Conservation (phyloP, 192 early-diverging fungal genomes). For the Backusella westeae region DNA sequence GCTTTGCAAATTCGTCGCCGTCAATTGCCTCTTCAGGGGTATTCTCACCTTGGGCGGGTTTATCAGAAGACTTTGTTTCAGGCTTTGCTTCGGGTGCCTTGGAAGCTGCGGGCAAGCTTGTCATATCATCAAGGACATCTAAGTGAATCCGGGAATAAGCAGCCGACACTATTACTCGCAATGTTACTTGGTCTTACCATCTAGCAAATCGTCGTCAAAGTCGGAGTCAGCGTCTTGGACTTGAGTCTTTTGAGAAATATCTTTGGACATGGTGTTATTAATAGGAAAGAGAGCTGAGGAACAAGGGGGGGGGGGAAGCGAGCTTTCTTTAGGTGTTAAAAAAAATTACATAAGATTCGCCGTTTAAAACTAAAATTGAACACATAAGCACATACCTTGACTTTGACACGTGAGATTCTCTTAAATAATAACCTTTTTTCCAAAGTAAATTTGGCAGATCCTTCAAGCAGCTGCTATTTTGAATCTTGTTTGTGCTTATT, state of each 20-base stretch:
- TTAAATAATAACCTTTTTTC: neutral
- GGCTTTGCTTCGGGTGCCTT: conserved; percentile 24
- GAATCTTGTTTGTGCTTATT: neutral
- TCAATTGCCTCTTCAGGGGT: conserved; percentile 42
- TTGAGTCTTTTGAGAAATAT: conserved; percentile 22
- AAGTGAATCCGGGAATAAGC: neutral
- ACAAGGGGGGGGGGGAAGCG: neutral
- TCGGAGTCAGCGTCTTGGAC: conserved; percentile 58
- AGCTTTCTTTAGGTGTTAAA: neutral
- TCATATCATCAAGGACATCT: conserved; percentile 80
- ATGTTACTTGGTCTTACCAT: conserved; percentile 40
- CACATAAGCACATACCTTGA: neutral
- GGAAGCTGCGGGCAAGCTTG: conserved; percentile 24
- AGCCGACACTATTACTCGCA: neutral
- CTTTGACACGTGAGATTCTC: conserved; percentile 1
- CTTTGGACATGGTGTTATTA: neutral
- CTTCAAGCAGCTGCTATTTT: neutral
- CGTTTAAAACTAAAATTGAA: neutral
- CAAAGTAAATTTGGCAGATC: neutral
- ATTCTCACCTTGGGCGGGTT: conserved; percentile 5
- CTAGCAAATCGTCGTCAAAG: conserved; percentile 62
- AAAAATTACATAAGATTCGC: conserved; percentile 1
- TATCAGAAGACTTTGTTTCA: conserved; percentile 25
- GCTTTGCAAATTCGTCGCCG: conserved; percentile 66
- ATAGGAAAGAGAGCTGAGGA: neutral